Percentiles rank a stretch among this genome's conserved stretches.
Evolutionary conservation across 2,329 filamentous ascomycete genomes (phyloP).

Genomic region (Arthrobotrys pseudoclavata): DNA sequence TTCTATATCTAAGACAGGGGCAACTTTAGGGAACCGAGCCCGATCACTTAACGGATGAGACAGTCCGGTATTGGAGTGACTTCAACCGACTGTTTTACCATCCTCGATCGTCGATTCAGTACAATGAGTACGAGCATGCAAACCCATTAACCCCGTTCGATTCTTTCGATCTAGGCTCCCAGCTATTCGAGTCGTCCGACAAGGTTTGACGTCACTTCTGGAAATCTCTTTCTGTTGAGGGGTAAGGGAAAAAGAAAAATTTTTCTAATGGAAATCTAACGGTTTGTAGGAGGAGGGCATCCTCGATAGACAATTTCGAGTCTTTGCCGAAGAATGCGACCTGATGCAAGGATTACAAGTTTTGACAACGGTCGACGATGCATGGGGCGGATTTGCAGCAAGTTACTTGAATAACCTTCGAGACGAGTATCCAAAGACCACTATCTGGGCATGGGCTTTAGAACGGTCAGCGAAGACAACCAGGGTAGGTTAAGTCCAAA

Average conservation of each 20-base stretch:
- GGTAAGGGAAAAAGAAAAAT: background rate
- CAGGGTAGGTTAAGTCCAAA: constrained; percentile 68
- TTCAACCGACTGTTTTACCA: constrained; percentile 94
- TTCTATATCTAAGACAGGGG: constrained; percentile 26
- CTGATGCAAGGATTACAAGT: constrained; percentile 89
- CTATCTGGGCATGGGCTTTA: constrained; percentile 87
- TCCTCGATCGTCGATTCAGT: constrained; percentile 85
- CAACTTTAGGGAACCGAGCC: constrained; percentile 71
- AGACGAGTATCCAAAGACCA: constrained; percentile 86
- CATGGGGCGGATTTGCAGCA: constrained; percentile 83
- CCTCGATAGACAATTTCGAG: constrained; percentile 88
- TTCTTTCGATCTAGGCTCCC: constrained; percentile 79
- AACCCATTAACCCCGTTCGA: constrained; percentile 86
- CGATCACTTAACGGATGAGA: constrained; percentile 75
- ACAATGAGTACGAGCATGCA: constrained; percentile 88
- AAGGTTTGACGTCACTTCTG: constrained; percentile 65
- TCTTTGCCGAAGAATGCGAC: constrained; percentile 93
- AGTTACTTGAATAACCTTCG: constrained; percentile 81
- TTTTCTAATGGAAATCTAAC: constrained; percentile 36
- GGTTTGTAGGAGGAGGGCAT: constrained; percentile 78
- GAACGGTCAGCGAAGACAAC: constrained; percentile 74
- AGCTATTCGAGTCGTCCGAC: constrained; percentile 80
- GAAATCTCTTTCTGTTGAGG: constrained; percentile 9
- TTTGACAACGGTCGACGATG: constrained; percentile 79
- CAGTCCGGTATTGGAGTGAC: constrained; percentile 96